Percentiles rank a stretch among this genome's conserved stretches.
phyloP scores from a whole-genome alignment of 805 yeast species.

The Sungouiozyma intestinalis region DNA sequence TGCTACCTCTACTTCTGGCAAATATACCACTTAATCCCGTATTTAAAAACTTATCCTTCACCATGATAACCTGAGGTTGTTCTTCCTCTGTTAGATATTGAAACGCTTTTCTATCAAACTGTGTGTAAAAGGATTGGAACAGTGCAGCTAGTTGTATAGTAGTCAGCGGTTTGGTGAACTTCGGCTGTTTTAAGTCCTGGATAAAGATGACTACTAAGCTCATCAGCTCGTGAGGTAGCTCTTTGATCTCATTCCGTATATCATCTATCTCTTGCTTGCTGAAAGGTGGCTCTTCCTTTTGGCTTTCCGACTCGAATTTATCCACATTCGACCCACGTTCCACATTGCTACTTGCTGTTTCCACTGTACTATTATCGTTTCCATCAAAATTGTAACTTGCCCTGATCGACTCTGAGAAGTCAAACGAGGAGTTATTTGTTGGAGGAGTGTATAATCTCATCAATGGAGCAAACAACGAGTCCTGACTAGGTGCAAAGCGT shows the following conservation, averaged over 20 bases:
- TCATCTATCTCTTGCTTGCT: conserved; percentile 14
- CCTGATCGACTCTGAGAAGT: conserved; percentile 17
- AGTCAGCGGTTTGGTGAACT: conserved; percentile 23
- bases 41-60: conserved; percentile 21
- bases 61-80: conserved; percentile 7
- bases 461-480: neutral
- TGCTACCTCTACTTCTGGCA: conserved; percentile 26
- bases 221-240: conserved; percentile 21
- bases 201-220: conserved; percentile 21
- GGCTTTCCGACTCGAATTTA: neutral
- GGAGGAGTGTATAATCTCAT: conserved; percentile 26
- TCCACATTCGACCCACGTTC: neutral
- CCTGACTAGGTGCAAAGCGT: neutral
- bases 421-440: conserved; percentile 19
- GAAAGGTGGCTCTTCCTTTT: neutral
- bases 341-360: neutral
- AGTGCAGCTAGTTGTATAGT: conserved; percentile 21
- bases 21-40: conserved; percentile 29
- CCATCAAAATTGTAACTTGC: conserved; percentile 16
- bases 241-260: conserved; percentile 10
- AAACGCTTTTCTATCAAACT: conserved; percentile 24
- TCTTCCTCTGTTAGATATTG: conserved; percentile 13
- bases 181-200: conserved; percentile 27
- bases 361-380: neutral
- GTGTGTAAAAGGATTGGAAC: conserved; percentile 24